These are phyloP conservation scores for Aspergillus ostianus DNA, from an alignment of 495 filamentous ascomycete species.

Conservation along the genomic window DNA sequence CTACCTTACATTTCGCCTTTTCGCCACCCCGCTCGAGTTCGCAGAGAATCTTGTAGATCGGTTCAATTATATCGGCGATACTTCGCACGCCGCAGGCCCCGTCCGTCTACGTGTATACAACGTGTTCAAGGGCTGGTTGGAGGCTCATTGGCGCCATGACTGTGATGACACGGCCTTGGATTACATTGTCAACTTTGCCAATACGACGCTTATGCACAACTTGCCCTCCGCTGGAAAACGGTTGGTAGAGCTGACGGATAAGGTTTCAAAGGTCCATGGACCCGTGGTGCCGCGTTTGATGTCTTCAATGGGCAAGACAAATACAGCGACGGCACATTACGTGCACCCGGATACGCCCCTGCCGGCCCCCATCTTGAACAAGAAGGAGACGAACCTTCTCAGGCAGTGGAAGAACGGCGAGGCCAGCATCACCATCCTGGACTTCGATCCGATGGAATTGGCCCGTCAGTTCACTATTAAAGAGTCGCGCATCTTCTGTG, in stretches of 20 bases:
- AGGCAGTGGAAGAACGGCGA: conserved; percentile 71
- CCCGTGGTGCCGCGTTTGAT: conserved; percentile 82
- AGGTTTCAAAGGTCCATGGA: conserved; percentile 74
- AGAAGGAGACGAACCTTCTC: conserved; percentile 71
- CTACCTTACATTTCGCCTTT: conserved; percentile 95
- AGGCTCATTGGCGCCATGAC: conserved; percentile 89
- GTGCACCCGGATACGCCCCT: conserved; percentile 68
- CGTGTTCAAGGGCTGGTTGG: conserved; percentile 94
- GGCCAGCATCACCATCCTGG: conserved; percentile 71
- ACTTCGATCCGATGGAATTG: conserved; percentile 90
- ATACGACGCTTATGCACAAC: conserved; percentile 60
- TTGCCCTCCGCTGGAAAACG: conserved; percentile 78
- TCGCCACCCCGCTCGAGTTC: conserved; percentile 77
- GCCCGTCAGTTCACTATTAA: conserved; percentile 93
- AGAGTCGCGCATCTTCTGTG: conserved; percentile 89
- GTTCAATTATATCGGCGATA: conserved; percentile 87
- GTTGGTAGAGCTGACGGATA: conserved; percentile 72
- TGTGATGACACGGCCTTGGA: conserved; percentile 72
- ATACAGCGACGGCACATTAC: conserved; percentile 65
- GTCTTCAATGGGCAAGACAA: conserved; percentile 86
- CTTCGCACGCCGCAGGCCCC: conserved; percentile 66
- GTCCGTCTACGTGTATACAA: conserved; percentile 94
- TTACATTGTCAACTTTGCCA: conserved; percentile 76
- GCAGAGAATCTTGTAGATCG: conserved; percentile 80
- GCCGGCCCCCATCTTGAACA: conserved; percentile 67